Evolutionary conservation across 768 basidiomycete species (phyloP).

Genomic region (Serendipita indica): DNA sequence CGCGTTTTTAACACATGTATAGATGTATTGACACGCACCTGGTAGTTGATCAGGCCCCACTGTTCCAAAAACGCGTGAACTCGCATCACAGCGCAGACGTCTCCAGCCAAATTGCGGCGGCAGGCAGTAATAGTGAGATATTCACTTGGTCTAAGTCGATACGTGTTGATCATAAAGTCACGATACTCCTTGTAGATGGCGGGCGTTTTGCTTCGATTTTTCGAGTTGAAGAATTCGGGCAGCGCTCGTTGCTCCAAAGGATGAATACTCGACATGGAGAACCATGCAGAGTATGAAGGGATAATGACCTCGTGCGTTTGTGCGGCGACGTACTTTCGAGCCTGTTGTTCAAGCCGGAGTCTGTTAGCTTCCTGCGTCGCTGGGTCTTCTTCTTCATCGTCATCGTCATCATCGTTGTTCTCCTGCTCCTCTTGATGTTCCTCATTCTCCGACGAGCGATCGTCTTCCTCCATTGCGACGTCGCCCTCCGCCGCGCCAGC

Average conservation of each 20-base stretch:
- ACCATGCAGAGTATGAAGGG: constrained; percentile 96
- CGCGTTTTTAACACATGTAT: not conserved
- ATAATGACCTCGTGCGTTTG: constrained; percentile 96
- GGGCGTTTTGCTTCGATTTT: constrained; percentile 90
- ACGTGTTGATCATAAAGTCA: constrained; percentile 99
- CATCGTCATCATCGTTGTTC: constrained; percentile 60
- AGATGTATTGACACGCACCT: constrained; percentile 38
- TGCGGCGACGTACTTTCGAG: constrained; percentile 85
- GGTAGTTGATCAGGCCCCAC: constrained; percentile 98
- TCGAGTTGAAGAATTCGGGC: constrained; percentile 95
- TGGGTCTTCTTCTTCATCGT: constrained; percentile 66
- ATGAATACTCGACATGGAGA: constrained; percentile 88
- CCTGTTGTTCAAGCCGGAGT: constrained; percentile 67
- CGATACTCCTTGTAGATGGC: constrained; percentile 98
- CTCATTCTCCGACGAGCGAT: constrained; percentile 6
- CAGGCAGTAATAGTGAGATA: constrained; percentile 98
- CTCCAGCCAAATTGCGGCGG: constrained; percentile 87
- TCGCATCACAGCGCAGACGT: constrained; percentile 97
- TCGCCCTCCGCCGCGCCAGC: constrained; percentile 10
- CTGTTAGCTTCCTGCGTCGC: constrained; percentile 71
- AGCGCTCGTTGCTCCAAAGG: constrained; percentile 81
- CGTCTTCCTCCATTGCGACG: constrained; percentile 10
- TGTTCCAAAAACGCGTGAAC: constrained; percentile 98
- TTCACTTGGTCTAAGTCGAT: constrained; percentile 81
- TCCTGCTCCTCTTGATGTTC: constrained; percentile 44